Base-by-base conservation (phyloP, 1,284 basidiomycete species). In the Polyporus tsugae region DNA sequence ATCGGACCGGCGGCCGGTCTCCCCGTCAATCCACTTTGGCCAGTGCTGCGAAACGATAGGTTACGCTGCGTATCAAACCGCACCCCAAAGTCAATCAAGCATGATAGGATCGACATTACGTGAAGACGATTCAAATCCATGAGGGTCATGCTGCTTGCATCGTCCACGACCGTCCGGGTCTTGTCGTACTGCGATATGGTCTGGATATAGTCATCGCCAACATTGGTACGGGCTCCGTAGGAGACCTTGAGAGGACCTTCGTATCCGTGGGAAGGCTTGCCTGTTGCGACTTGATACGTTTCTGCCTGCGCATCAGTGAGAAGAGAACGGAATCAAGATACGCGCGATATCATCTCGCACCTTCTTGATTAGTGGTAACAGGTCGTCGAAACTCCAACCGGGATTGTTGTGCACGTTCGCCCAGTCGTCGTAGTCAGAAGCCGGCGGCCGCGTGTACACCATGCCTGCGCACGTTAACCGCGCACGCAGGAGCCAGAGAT, bases 371-470 rank as follows among this genome's bases (percentile, higher is more conserved):
- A 74, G 75, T 0, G 87, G 86, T 22, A 88, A 78, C 5, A 88
- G 70, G 38, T 83, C 74, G 57, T 80, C 79, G 0, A 83, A 83
- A 17, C 83, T 80, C 87, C 87, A 88, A 2, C 87, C 87, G 46
- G 80, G 77, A 69, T 88, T 88, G 0, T 80, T 78, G 44, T 85
- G 75, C 0, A 78, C 69, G 0, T 65, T 78, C 70, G 83, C 82
- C 87, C 86, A 87, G 67, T 83, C 84, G 64, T 88, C 84, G 63
- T 84, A 88, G 73, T 88, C 87, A 4, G 87, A 87, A n/a, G 84
- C 82, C 17, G 84, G 76, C 1, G 84, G 82, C 13, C 87, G 83
- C 25, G 81, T 85, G 66, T 88, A 89, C 74, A 85, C 80, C 67
- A 82, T 79, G 70, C 73, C 74, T 76, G 25, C 13, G 10, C 5